Conservation (phyloP, 345 rosid species). For the Eucalyptus pumila region DNA sequence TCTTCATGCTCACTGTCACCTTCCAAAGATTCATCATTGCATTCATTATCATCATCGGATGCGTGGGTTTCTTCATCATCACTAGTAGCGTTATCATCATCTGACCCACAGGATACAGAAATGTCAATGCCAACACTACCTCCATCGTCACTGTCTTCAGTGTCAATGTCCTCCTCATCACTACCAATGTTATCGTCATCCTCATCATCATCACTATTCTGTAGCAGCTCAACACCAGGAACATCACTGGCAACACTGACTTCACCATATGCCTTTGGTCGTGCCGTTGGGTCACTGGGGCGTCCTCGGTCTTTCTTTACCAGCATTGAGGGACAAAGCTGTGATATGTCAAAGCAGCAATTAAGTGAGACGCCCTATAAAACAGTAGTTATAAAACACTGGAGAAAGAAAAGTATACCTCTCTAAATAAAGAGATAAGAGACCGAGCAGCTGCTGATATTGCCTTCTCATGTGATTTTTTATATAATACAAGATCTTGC, state of each 20-base stretch:
- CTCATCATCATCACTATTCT: constrained; percentile 19
- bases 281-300: constrained; percentile 53
- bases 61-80: constrained; percentile 8
- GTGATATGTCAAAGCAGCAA: background rate
- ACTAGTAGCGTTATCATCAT: constrained; percentile 27
- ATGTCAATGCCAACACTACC: constrained; percentile 22
- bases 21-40: constrained; percentile 13
- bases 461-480: constrained; percentile 86
- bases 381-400: background rate
- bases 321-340: constrained; percentile 87
- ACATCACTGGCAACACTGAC: constrained; percentile 43
- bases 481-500: constrained; percentile 88
- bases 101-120: constrained; percentile 2
- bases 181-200: constrained; percentile 21
- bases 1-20: constrained; percentile 4
- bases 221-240: constrained; percentile 66
- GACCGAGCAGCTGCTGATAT: constrained; percentile 81
- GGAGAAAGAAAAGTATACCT: constrained; percentile 29
- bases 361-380: background rate
- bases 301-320: constrained; percentile 96
- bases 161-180: constrained; percentile 13
- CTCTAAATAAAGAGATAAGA: constrained; percentile 83
- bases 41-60: constrained; percentile 25
- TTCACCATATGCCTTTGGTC: constrained; percentile 86
- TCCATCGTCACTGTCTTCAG: constrained; percentile 11